A percentile compares a stretch with the other conserved stretches of the same genome.
These are phyloP conservation scores for Starmerella stigmatis DNA, from an alignment of 805 yeast genomes.

Conservation along the genomic window DNA sequence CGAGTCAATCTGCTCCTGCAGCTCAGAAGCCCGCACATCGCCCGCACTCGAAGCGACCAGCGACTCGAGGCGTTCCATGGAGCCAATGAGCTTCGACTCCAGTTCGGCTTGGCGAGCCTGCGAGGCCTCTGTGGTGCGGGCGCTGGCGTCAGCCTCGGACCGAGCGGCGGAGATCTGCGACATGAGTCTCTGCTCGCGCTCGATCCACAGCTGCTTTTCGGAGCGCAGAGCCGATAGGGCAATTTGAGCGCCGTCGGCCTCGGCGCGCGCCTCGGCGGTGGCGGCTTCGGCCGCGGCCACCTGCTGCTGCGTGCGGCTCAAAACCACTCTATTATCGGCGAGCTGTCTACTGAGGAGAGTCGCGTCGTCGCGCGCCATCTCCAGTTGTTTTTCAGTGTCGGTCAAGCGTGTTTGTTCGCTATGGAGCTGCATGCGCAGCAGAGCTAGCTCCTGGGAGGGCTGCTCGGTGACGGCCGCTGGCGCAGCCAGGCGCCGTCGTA, in stretches of 20 bases:
- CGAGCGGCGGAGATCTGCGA: slow-evolving; percentile 9
- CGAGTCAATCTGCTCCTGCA: slow-evolving; percentile 21
- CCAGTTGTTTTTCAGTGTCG: slow-evolving; percentile 29
- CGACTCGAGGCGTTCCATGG: slow-evolving; percentile 10
- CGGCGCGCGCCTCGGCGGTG: slow-evolving; percentile 15
- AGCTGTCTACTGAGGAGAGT: not conserved
- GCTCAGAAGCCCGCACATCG: slow-evolving; percentile 25
- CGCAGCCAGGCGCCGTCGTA: slow-evolving; percentile 3
- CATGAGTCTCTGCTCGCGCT: slow-evolving; percentile 14
- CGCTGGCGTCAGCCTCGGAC: not conserved
- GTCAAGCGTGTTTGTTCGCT: slow-evolving; percentile 25
- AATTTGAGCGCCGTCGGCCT: slow-evolving; percentile 4
- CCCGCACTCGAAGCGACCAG: slow-evolving; percentile 16
- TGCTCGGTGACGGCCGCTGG: not conserved
- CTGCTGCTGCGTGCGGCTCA: slow-evolving; percentile 9
- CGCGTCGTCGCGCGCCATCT: slow-evolving; percentile 25
- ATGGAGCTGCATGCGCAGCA: slow-evolving; percentile 22
- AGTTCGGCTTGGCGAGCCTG: slow-evolving; percentile 2
- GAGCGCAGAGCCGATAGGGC: not conserved
- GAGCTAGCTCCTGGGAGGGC: not conserved
- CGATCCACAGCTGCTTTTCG: slow-evolving; percentile 4
- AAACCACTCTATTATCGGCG: slow-evolving; percentile 1
- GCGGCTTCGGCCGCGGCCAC: not conserved
- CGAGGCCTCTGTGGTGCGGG: not conserved
- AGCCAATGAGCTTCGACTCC: slow-evolving; percentile 3